Conservation (phyloP, 495 filamentous ascomycete species). For the Halenospora varia region DNA sequence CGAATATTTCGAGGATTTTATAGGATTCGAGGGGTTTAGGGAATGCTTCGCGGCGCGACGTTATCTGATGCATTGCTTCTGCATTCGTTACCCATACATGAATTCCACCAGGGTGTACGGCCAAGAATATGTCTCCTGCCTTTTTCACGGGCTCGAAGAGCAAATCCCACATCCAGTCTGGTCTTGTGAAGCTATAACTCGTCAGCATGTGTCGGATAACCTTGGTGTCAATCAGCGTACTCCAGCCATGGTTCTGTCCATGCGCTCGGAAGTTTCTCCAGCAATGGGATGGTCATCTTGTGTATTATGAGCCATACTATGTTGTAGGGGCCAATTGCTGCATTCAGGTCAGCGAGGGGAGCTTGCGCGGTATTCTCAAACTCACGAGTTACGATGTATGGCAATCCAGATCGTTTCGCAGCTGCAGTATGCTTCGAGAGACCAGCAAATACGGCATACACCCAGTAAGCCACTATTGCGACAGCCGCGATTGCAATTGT, state of each 20-base stretch:
- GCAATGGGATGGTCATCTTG: conserved; percentile 42
- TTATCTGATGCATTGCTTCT: conserved; percentile 56
- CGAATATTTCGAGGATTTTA: conserved; percentile 54
- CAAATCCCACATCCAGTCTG: conserved; percentile 38
- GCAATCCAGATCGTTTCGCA: conserved; percentile 40
- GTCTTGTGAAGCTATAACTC: conserved; percentile 22
- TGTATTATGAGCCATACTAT: conserved; percentile 46
- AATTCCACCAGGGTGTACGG: conserved; percentile 44
- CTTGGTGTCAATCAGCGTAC: conserved; percentile 25
- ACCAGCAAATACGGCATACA: conserved; percentile 16
- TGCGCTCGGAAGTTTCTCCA: conserved; percentile 40
- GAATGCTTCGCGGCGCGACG: conserved; percentile 57
- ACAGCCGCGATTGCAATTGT: neutral
- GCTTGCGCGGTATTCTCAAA: neutral
- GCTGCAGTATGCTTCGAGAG: conserved; percentile 36
- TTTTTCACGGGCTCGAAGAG: conserved; percentile 36
- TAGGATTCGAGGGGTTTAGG: conserved; percentile 62
- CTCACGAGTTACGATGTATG: conserved; percentile 44
- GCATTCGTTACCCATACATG: conserved; percentile 50
- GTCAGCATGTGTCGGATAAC: conserved; percentile 27
- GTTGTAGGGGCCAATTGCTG: conserved; percentile 40
- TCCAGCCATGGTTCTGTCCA: conserved; percentile 43
- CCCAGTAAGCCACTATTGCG: neutral
- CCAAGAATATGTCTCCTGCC: conserved; percentile 49
- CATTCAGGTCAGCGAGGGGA: neutral